Base-by-base conservation (phyloP, 2,329 filamentous ascomycete species). In the Neospermospora avenae region DNA sequence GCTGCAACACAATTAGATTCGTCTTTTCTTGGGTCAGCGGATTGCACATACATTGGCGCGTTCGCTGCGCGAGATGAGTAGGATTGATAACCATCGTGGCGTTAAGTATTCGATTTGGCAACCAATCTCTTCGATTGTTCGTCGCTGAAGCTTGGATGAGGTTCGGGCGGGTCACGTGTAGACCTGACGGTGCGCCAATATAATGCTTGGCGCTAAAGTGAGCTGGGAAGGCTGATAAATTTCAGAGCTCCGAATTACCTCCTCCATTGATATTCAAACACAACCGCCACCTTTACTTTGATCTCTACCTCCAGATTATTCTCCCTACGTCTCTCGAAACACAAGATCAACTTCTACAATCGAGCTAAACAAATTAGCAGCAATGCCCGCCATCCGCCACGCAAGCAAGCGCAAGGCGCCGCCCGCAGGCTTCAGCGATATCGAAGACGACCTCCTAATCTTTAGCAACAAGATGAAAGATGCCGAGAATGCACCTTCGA, bases 381-480 rank as follows among this genome's bases (percentile, higher is more conserved):
- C 55, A 24, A 93, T 95, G 91, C 90, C 90, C 53, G 85, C 90
- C 57, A 86, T 93, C 67, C 84, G 91, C 63, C 87, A 88, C 67
- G 81, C 86, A 49, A 87, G 86, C 64, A 90, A 89, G 77, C 84
- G 87, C 72, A 95, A 93, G 79, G 85, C 90, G 55, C 90, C 91
- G 48, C 91, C 91, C 55, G 89, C 90, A 57, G 91, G 91, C 75
- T 96, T 95, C 80, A 86, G 87, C 72, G 91, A 96, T 73, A 91
- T 96, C 75, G 90, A 93, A 75, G 88, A 92, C 73, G 91, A 91
- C 68, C 85, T 95, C 44, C 84, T 95, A 69, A 87, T 93, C 70
- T 95, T 95, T 77, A 80, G 82, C 70, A 93, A 93, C 81, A 92
- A 93, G 80, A 93, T 96, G 90, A 95, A 93, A 76, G 91, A 96